These are phyloP conservation scores for Colletotrichum karsti DNA, from an alignment of 2,329 filamentous ascomycete genomes.

Conservation along the genomic window DNA sequence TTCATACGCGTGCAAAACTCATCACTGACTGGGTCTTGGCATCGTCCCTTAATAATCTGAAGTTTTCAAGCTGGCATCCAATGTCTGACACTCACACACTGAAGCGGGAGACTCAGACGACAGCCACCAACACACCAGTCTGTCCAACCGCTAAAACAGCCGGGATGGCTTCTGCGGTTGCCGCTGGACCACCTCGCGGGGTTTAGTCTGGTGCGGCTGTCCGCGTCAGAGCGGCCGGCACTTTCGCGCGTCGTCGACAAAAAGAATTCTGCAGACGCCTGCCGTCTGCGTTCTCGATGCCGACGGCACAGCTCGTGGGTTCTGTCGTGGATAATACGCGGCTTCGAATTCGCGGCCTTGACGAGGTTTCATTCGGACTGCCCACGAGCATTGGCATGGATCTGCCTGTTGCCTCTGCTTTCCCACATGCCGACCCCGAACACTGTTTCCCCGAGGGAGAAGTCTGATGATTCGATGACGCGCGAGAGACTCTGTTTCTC, in stretches of 20 bases:
- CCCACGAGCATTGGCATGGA: constrained; percentile 14
- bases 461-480: not conserved
- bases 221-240: constrained; percentile 10
- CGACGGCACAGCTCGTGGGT: not conserved
- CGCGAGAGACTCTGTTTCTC: not conserved
- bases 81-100: constrained; percentile 3
- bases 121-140: not conserved
- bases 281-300: not conserved
- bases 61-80: constrained; percentile 4
- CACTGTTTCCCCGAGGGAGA: too few relatives aligned
- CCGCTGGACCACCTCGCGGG: not conserved
- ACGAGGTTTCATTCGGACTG: not conserved
- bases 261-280: not conserved
- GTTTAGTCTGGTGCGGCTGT: not conserved
- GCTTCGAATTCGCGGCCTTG: not conserved
- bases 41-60: constrained; percentile 11
- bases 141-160: not conserved
- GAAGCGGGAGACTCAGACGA: not conserved
- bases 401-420: not conserved
- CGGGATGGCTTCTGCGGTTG: not conserved
- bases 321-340: not conserved
- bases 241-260: not conserved
- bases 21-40: constrained; percentile 17
- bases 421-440: constrained; percentile 17
- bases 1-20: constrained; percentile 7